These are phyloP conservation scores for Austroboletus novae-zelandiae DNA, from an alignment of 1,284 basidiomycete genomes.

Conservation along the genomic window DNA sequence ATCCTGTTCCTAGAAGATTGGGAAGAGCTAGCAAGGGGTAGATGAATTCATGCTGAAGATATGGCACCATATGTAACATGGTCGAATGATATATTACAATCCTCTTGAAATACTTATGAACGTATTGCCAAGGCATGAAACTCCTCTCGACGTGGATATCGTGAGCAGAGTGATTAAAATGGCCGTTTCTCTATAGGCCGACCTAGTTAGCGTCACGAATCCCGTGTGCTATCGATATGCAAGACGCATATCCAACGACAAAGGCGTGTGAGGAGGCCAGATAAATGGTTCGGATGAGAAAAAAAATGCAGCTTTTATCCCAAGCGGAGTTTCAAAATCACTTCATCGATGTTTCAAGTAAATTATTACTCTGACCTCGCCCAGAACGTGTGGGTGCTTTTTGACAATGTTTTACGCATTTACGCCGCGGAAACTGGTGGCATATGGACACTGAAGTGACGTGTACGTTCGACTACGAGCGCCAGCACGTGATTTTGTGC, in stretches of 20 bases:
- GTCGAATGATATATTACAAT: not conserved
- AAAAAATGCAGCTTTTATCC: slow-evolving; percentile 13
- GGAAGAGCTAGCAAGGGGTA: slow-evolving; percentile 27
- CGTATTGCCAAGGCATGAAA: slow-evolving; percentile 77
- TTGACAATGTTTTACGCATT: too few species aligned
- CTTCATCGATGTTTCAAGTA: too few species aligned
- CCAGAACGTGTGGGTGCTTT: too few species aligned
- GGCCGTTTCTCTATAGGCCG: slow-evolving; percentile 58
- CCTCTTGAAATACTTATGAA: not conserved
- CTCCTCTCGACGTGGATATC: slow-evolving; percentile 64
- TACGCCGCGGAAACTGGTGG: too few species aligned
- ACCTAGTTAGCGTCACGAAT: slow-evolving; percentile 39
- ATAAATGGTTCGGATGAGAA: slow-evolving; percentile 29
- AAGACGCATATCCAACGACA: slow-evolving; percentile 54
- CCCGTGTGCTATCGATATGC: slow-evolving; percentile 49
- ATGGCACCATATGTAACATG: not conserved
- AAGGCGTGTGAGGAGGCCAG: slow-evolving; percentile 45
- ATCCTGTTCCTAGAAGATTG: slow-evolving; percentile 46
- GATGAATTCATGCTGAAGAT: not conserved
- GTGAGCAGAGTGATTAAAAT: slow-evolving; percentile 79
- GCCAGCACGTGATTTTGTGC: too few species aligned
- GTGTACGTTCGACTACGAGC: too few species aligned
- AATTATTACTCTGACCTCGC: too few species aligned
- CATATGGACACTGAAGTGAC: too few species aligned
- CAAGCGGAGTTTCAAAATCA: slow-evolving; percentile 22